phyloP scores from a whole-genome alignment of 495 filamentous ascomycete genomes.

The Tuber umbilicatum region DNA sequence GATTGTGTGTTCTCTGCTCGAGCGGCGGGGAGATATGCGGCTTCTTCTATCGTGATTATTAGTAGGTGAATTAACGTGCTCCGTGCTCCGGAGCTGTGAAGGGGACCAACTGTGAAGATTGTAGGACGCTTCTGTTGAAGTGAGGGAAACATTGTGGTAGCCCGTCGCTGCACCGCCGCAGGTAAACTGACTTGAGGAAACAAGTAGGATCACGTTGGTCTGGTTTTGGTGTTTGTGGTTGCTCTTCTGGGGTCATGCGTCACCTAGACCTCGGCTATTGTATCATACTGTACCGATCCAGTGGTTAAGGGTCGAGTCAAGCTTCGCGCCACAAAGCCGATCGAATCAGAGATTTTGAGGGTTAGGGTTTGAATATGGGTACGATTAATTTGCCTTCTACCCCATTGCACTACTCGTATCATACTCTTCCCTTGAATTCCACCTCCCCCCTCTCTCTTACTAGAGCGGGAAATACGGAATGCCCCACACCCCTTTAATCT shows the following conservation, averaged over 20 bases:
- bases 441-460: not conserved
- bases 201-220: constrained; percentile 7
- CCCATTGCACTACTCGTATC: not conserved
- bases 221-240: not conserved
- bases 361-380: not conserved
- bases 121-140: constrained; percentile 24
- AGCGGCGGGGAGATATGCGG: constrained; percentile 17
- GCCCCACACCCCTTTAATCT: constrained; percentile 29
- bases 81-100: not conserved
- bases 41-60: constrained; percentile 8
- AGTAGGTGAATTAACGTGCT: not conserved
- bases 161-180: not conserved
- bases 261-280: constrained; percentile 10
- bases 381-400: not conserved
- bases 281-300: too few species aligned
- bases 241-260: not conserved
- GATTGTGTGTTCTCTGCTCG: constrained; percentile 39
- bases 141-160: constrained; percentile 27
- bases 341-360: not conserved
- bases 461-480: constrained; percentile 5
- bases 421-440: not conserved
- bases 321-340: not conserved
- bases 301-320: constrained; percentile 4
- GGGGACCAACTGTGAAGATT: constrained; percentile 9
- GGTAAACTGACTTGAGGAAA: not conserved